phyloP scores from a whole-genome alignment of 2,329 filamentous ascomycete genomes.

The Furcasterigmium furcatum region DNA sequence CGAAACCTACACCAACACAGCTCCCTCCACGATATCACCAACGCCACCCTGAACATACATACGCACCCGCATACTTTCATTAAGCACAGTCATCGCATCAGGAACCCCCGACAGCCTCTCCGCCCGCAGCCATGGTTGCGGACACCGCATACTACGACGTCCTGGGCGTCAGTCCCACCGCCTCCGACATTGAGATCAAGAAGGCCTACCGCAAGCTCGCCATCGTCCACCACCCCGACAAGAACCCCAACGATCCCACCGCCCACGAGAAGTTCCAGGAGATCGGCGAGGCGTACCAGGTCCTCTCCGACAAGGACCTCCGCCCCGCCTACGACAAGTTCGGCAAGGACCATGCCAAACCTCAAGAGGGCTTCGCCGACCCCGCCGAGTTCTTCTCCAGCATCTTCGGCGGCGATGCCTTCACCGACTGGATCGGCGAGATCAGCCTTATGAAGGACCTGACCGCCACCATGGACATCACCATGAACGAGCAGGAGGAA shows the following conservation, averaged over 20 bases:
- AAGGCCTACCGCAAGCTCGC: slow-evolving; percentile 95
- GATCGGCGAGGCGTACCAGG: slow-evolving; percentile 72
- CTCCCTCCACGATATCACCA: too few species aligned
- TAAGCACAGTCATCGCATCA: not conserved
- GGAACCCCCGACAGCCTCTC: not conserved
- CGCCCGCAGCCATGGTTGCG: slow-evolving; percentile 65
- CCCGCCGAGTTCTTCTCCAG: slow-evolving; percentile 97
- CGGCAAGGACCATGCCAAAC: slow-evolving; percentile 92
- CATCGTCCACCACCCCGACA: slow-evolving; percentile 96
- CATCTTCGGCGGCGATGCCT: slow-evolving; percentile 97
- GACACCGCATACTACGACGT: slow-evolving; percentile 88
- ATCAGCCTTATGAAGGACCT: slow-evolving; percentile 98
- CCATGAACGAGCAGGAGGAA: slow-evolving; percentile 76
- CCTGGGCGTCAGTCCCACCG: slow-evolving; percentile 79
- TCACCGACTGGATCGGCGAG: slow-evolving; percentile 95
- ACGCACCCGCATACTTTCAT: not conserved
- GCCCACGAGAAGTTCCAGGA: slow-evolving; percentile 93
- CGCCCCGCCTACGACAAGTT: slow-evolving; percentile 94
- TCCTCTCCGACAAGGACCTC: slow-evolving; percentile 83
- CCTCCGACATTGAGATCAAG: slow-evolving; percentile 90
- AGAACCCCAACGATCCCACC: slow-evolving; percentile 94
- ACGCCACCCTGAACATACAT: too few species aligned
- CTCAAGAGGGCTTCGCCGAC: slow-evolving; percentile 89
- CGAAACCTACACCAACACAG: too few species aligned
- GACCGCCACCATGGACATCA: slow-evolving; percentile 97